phyloP scores from a whole-genome alignment of 805 yeast genomes.

The Saccharomyces cerevisiae region DNA sequence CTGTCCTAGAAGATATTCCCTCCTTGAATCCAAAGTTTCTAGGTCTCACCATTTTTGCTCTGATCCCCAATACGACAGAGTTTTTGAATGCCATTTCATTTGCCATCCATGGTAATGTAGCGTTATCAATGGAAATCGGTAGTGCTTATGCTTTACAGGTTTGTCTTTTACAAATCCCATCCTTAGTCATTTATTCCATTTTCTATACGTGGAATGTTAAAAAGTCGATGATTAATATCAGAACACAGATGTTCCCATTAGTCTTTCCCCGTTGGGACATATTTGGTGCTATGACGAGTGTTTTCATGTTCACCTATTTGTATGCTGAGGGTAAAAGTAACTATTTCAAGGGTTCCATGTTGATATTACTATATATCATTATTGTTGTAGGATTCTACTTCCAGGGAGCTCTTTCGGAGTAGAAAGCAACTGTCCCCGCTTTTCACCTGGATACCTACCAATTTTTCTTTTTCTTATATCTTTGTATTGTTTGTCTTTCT shows the following conservation, averaged over 20 bases:
- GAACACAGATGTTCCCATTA: slow-evolving; percentile 56
- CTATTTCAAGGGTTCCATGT: slow-evolving; percentile 88
- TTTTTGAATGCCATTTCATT: slow-evolving; percentile 94
- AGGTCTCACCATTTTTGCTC: slow-evolving; percentile 89
- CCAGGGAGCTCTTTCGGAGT: slow-evolving; percentile 27
- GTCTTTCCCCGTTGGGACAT: slow-evolving; percentile 96
- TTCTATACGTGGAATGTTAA: slow-evolving; percentile 35
- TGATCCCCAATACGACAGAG: slow-evolving; percentile 95
- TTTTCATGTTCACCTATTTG: slow-evolving; percentile 81
- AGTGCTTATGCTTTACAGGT: slow-evolving; percentile 96
- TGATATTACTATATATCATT: slow-evolving; percentile 69
- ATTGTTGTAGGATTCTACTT: slow-evolving; percentile 77
- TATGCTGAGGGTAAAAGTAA: slow-evolving; percentile 96
- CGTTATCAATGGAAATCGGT: slow-evolving; percentile 95
- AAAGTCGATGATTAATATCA: slow-evolving; percentile 22
- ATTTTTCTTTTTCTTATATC: not conserved
- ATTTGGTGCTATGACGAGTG: slow-evolving; percentile 74
- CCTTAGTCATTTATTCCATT: slow-evolving; percentile 72
- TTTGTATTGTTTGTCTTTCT: not conserved
- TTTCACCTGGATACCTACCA: not conserved
- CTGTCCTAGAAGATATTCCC: slow-evolving; percentile 69
- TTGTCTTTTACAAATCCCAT: slow-evolving; percentile 86
- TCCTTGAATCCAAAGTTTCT: slow-evolving; percentile 75
- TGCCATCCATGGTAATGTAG: slow-evolving; percentile 93
- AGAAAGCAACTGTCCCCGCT: not conserved